Evolutionary conservation across 2,329 filamentous ascomycete species (phyloP).

Genomic region (Fusarium paranaense): DNA sequence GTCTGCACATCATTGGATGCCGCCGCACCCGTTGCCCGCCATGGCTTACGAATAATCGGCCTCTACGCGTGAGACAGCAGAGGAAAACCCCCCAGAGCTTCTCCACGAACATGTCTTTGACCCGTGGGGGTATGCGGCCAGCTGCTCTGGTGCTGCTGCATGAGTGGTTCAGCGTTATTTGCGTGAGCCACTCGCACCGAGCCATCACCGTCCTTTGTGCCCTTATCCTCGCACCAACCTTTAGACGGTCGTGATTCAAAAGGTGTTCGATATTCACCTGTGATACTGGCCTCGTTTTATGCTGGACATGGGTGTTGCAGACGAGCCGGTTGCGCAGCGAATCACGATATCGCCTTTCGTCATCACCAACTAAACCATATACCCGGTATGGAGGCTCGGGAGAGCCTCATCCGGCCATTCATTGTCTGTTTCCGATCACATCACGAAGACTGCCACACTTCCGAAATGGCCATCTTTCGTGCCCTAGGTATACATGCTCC

Average conservation of each 20-base stretch:
- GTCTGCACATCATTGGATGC: conserved; percentile 32
- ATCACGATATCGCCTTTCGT: conserved; percentile 37
- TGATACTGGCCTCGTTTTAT: not conserved
- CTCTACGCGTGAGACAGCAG: conserved; percentile 15
- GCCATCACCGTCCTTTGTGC: not conserved
- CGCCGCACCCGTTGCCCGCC: conserved; percentile 25
- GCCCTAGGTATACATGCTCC: not conserved
- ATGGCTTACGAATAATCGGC: conserved; percentile 29
- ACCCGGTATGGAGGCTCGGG: not conserved
- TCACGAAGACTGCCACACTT: not conserved
- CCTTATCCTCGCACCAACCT: not conserved
- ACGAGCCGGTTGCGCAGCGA: conserved; percentile 20
- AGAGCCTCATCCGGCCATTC: not conserved
- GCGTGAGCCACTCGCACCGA: not conserved
- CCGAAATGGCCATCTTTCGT: not conserved
- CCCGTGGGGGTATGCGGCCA: conserved; percentile 1
- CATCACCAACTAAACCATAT: conserved; percentile 18
- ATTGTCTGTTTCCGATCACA: not conserved
- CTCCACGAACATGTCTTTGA: conserved; percentile 1
- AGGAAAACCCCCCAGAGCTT: conserved; percentile 3
- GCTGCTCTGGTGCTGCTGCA: not conserved
- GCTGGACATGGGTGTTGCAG: not conserved
- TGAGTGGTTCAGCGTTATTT: not conserved
- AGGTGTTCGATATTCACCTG: not conserved
- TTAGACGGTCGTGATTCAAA: not conserved